Base-by-base conservation (phyloP, 2,329 filamentous ascomycete species). In the Aspergillus unguis region DNA sequence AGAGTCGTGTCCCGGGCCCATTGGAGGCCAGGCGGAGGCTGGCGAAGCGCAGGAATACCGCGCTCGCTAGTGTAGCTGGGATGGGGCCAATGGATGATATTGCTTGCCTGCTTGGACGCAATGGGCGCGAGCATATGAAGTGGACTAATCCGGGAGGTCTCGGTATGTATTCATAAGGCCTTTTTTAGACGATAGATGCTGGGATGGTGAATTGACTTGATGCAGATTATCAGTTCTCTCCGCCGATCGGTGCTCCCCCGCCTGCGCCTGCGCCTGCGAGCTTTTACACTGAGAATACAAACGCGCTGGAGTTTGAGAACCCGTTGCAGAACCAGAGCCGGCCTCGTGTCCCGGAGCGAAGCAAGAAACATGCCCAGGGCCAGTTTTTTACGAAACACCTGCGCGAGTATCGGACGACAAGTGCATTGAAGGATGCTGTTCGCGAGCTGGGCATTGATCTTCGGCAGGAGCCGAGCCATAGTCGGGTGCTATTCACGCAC, bases 1-100 rank as follows among this genome's bases (percentile, higher is more conserved):
- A 80, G 59, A 84, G 82, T 72, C 76, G 77, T 58, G 79, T 84
- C 3, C 83, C 83, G 8, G 83, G 83, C 2, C 83, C 83, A 62
- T 71, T 85, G 71, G 83, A 86, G 68, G 82, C 83, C 42, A 77
- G 79, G 56, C 75, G 77, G 62, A 74, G 83, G 48, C 71, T 78
- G 42, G 73, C 80, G 2, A 83, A 77, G 66, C 74, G 83, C 50
- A 75, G 77, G 48, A 83, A 84, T 71, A 80, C 74, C 48, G 75
- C 72, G 17, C 62, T 78, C 8, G 75, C 77, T 32, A 66, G 71
- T 17, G 53, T 66, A 41, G 64, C 64, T 27, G 63, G 60, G 4
- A 52, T 56, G 5, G 64, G 63, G 3, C 52, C 63, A 7, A 54
- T 62, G 17, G 63, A 73, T 32, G 73, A 77, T 59, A 66, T 75